These are phyloP conservation scores for Anaeromyces robustus DNA, from an alignment of 192 early-diverging fungal species.

Conservation along the genomic window DNA sequence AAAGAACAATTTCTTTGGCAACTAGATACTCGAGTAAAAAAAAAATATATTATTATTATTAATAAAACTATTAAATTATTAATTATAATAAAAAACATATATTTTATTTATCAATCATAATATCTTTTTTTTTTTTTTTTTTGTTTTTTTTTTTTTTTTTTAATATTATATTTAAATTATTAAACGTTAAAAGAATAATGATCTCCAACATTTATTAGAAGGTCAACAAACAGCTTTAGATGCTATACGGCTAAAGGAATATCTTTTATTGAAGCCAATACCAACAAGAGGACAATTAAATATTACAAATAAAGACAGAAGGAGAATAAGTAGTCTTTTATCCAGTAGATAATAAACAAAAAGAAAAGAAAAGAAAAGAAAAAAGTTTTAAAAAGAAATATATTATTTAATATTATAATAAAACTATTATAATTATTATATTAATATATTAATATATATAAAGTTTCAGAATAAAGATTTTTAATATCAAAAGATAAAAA, in stretches of 20 bases:
- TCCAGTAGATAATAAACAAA: neutral
- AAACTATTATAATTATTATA: no score
- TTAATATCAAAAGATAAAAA: no score
- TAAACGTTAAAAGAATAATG: neutral
- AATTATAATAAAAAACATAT: no score
- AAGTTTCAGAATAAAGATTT: no score
- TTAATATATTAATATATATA: no score
- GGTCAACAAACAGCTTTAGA: neutral
- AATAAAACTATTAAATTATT: no score
- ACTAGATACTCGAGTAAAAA: neutral
- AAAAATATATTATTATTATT: no score
- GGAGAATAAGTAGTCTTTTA: neutral
- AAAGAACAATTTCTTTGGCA: neutral
- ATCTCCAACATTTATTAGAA: neutral
- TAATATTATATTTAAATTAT: neutral
- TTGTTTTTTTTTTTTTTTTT: neutral
- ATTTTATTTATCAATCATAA: no score
- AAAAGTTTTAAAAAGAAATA: no score
- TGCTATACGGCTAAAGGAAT: neutral
- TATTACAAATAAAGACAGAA: neutral
- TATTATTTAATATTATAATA: no score
- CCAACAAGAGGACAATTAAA: neutral
- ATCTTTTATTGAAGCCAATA: neutral
- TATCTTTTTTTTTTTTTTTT: neutral
- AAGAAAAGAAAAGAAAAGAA: neutral